Percentiles rank a stretch among this genome's conserved stretches.
These are phyloP conservation scores for Cyberlindnera euphorbiiphila DNA, from an alignment of 805 yeast genomes.

Conservation along the genomic window DNA sequence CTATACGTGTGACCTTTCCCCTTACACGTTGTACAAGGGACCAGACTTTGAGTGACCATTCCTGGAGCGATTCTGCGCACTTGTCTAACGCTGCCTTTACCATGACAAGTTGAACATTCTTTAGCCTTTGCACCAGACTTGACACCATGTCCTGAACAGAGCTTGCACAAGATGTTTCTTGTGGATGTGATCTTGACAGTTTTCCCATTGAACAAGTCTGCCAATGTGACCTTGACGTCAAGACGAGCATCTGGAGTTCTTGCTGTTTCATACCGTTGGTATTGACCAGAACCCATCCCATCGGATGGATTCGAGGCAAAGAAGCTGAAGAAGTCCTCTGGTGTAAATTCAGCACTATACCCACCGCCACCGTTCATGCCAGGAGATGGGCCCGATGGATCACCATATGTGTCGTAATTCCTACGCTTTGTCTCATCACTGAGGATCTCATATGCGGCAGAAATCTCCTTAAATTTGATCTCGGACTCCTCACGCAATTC, in stretches of 20 bases:
- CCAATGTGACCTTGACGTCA: constrained; percentile 59
- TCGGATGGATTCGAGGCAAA: constrained; percentile 38
- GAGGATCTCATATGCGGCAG: constrained; percentile 81
- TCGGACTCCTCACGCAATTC: constrained; percentile 69
- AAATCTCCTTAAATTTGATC: constrained; percentile 73
- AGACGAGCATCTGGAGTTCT: constrained; percentile 68
- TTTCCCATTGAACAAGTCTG: constrained; percentile 78
- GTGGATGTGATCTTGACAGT: constrained; percentile 68
- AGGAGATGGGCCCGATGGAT: constrained; percentile 32
- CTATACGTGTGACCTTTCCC: constrained; percentile 63
- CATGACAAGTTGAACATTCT: constrained; percentile 66
- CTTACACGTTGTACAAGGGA: constrained; percentile 62
- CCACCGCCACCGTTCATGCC: constrained; percentile 29
- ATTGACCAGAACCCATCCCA: constrained; percentile 3
- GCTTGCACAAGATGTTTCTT: constrained; percentile 66
- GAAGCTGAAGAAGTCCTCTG: constrained; percentile 77
- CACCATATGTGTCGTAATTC: constrained; percentile 58
- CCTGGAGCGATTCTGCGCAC: constrained; percentile 72
- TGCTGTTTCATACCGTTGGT: constrained; percentile 6
- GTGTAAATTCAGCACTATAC: no score
- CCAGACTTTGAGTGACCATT: constrained; percentile 57
- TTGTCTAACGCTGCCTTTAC: constrained; percentile 60
- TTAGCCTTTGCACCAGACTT: constrained; percentile 51
- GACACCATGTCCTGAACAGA: constrained; percentile 77
- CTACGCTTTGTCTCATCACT: constrained; percentile 62